Evolutionary conservation across 306 rosid species (phyloP).

Genomic region (Cercis canadensis): DNA sequence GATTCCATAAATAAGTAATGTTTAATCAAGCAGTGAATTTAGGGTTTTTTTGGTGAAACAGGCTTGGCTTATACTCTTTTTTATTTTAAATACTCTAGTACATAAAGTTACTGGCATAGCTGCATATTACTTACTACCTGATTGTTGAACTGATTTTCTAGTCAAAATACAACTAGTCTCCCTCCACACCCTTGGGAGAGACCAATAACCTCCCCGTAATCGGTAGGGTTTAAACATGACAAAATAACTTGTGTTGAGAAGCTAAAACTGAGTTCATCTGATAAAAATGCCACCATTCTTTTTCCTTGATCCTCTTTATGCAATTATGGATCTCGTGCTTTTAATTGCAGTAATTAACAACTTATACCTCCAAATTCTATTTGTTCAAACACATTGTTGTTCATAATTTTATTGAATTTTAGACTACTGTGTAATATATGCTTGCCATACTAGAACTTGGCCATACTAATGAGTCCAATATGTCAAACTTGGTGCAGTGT

Average conservation of each 20-base stretch:
- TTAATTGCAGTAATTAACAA: neutral
- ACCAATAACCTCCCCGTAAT: too few relatives aligned
- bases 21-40: neutral
- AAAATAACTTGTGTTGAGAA: neutral
- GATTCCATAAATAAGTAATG: neutral
- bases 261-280: neutral
- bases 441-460: neutral
- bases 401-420: conserved; percentile 1
- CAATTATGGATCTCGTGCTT: neutral
- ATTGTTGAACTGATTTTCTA: neutral
- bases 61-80: neutral
- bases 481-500: conserved; percentile 46
- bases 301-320: neutral
- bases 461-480: conserved; percentile 14
- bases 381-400: too few relatives aligned
- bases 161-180: neutral
- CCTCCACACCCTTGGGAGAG: too few relatives aligned
- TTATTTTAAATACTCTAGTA: neutral
- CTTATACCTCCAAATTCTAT: too few relatives aligned
- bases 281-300: neutral
- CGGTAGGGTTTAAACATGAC: too few relatives aligned
- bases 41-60: neutral
- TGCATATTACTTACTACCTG: neutral
- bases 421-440: neutral
- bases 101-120: neutral